Percentiles rank a stretch among this genome's conserved stretches.
These are phyloP conservation scores for Neurospora discreta DNA, from an alignment of 495 filamentous ascomycete genomes.

Conservation along the genomic window DNA sequence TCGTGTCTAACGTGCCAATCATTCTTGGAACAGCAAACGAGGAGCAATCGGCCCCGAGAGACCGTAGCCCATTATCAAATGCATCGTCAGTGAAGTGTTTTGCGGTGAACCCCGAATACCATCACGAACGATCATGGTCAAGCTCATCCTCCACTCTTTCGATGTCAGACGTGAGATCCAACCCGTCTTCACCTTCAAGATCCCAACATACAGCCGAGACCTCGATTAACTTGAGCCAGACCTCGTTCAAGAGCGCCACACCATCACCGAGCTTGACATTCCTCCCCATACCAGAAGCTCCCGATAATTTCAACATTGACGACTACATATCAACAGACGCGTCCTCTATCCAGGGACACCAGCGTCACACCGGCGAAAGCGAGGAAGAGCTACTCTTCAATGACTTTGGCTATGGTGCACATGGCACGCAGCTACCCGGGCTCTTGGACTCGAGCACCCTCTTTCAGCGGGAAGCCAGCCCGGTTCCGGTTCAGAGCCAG, in stretches of 20 bases:
- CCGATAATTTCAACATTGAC: slow-evolving; percentile 24
- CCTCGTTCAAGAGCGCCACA: background rate
- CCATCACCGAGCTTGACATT: background rate
- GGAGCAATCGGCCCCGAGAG: background rate
- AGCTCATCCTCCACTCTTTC: slow-evolving; percentile 30
- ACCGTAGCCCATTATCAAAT: background rate
- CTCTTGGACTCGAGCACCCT: slow-evolving; percentile 13
- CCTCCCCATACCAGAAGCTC: background rate
- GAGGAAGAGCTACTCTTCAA: slow-evolving; percentile 35
- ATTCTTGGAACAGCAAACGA: background rate
- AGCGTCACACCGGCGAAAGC: slow-evolving; percentile 21
- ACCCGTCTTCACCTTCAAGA: slow-evolving; percentile 25
- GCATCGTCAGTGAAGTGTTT: background rate
- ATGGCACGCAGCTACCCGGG: slow-evolving; percentile 27
- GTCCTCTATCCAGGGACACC: slow-evolving; percentile 21
- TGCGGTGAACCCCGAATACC: background rate
- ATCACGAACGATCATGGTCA: slow-evolving; percentile 23
- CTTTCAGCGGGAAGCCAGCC: background rate
- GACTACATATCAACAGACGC: slow-evolving; percentile 29
- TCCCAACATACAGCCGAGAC: slow-evolving; percentile 34
- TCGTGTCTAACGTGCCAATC: background rate
- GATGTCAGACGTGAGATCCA: slow-evolving; percentile 27
- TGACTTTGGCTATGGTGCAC: slow-evolving; percentile 23
- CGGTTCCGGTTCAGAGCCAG: background rate
- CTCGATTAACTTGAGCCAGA: slow-evolving; percentile 26